Base-by-base conservation (phyloP, 106 monocot genomes). In the Allium sativum region DNA sequence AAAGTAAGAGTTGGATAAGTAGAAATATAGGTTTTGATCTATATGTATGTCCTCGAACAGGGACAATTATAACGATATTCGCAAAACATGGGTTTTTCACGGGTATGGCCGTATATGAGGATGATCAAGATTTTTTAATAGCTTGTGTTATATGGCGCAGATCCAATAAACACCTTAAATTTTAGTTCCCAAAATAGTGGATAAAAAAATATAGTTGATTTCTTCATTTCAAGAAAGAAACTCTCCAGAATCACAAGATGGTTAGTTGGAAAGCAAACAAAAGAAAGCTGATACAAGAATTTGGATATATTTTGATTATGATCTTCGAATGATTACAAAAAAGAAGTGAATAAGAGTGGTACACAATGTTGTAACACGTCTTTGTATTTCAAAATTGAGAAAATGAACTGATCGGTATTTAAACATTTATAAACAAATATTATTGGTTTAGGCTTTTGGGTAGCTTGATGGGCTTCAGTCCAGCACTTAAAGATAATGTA, bases 21-120 rank as follows among this genome's bases (percentile, higher is more conserved):
- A 62, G 73, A 85, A 46, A 74, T 79, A 14, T 70, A 16, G 82
- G 79, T 46, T 56, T 69, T 59, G 82, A 82, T 72, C 79, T 90
- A 43, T 90, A 90, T 68, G 77, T 85, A 19, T 90, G 90, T 56
- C 90, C 90, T 60, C 82, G 81, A 52, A 85, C 72, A 62, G 90
- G 85, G 7, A 66, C 69, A 53, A 81, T 90, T 58, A 85, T 90
- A 46, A 90, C 85, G n/a, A 82, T 90, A 65, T 74, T 90, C 45
- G 85, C 90, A 12, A 90, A 82, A 62, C 68, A 79, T 61, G 90
- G 90, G 42, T 90, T 90, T 62, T 90, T 90, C 73, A 90, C 82
- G 59, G 90, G 90, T 68, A 79, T 79, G 74, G 84, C 76, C 48
- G 72, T 79, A 59, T 76, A 82, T 67, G 79, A 77, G 66, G 51